These are phyloP conservation scores for Sphagnurus paluster DNA, from an alignment of 1,284 basidiomycete species.

Conservation along the genomic window DNA sequence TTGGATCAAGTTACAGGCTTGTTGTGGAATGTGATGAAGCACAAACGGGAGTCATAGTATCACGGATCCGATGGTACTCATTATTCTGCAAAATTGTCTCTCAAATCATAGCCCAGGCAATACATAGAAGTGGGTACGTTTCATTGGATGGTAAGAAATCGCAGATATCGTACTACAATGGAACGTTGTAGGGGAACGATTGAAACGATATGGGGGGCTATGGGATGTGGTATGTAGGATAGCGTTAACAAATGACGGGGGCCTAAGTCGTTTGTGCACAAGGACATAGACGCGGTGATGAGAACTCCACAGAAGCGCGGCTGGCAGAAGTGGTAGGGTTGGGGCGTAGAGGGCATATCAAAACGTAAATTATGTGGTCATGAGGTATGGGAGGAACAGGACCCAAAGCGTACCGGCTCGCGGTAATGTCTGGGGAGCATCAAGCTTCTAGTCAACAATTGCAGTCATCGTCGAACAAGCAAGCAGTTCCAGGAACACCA, in stretches of 20 bases:
- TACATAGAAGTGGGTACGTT: constrained; percentile 24
- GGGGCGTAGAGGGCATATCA: constrained; percentile 26
- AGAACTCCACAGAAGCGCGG: constrained; percentile 21
- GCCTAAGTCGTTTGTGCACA: constrained; percentile 20
- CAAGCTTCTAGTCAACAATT: constrained; percentile 26
- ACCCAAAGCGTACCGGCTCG: constrained; percentile 18
- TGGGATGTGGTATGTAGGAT: constrained; percentile 17
- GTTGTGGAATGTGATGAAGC: not conserved
- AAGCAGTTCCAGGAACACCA: constrained; percentile 14
- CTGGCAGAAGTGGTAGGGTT: constrained; percentile 14
- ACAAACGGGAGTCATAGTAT: too few relatives aligned
- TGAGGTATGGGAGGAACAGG: constrained; percentile 12
- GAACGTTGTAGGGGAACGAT: constrained; percentile 31
- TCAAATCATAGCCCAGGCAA: too few relatives aligned
- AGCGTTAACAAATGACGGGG: constrained; percentile 9
- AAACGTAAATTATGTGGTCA: constrained; percentile 17
- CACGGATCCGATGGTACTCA: too few relatives aligned
- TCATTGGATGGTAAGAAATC: constrained; percentile 40
- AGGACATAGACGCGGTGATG: constrained; percentile 21
- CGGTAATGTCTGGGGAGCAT: constrained; percentile 24
- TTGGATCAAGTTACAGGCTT: not conserved
- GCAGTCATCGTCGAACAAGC: constrained; percentile 18
- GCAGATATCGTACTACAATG: constrained; percentile 43
- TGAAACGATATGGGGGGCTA: constrained; percentile 21
- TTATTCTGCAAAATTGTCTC: too few relatives aligned